These are phyloP conservation scores for Xylariales sp. DNA, from an alignment of 2,329 filamentous ascomycete genomes.

Conservation along the genomic window DNA sequence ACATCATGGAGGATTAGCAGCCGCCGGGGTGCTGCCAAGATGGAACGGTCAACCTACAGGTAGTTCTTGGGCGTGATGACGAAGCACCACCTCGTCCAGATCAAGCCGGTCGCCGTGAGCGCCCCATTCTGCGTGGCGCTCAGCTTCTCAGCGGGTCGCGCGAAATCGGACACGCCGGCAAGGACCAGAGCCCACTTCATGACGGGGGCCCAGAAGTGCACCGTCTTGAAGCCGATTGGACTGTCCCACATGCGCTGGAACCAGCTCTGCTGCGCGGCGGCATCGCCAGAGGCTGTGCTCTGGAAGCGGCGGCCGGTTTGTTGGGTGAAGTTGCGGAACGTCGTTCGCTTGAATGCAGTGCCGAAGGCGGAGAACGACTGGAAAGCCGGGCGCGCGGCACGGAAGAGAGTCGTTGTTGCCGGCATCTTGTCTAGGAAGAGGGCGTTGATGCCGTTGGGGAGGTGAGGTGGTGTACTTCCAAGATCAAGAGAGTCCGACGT, in stretches of 20 bases:
- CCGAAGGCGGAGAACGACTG: constrained; percentile 48
- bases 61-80: constrained; percentile 93
- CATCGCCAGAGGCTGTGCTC: constrained; percentile 55
- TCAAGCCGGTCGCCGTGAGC: constrained; percentile 82
- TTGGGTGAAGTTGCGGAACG: constrained; percentile 39
- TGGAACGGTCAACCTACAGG: constrained; percentile 53
- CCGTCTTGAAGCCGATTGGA: constrained; percentile 80
- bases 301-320: constrained; percentile 62
- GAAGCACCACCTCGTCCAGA: constrained; percentile 99
- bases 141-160: constrained; percentile 85
- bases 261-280: constrained; percentile 46
- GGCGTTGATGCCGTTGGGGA: background rate
- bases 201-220: constrained; percentile 97
- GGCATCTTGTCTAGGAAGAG: constrained; percentile 30
- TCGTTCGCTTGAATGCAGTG: constrained; percentile 40
- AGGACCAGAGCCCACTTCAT: constrained; percentile 98
- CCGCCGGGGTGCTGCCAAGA: background rate
- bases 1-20: constrained; percentile 1
- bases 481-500: constrained; percentile 1
- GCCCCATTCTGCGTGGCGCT: constrained; percentile 90
- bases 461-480: background rate
- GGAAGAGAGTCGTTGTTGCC: constrained; percentile 45
- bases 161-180: constrained; percentile 86
- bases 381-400: constrained; percentile 51
- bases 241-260: constrained; percentile 81